A percentile compares a stretch with the other conserved stretches of the same genome.
phyloP scores from a whole-genome alignment of 164 flowering plant species.

The Tetracentron sinense region DNA sequence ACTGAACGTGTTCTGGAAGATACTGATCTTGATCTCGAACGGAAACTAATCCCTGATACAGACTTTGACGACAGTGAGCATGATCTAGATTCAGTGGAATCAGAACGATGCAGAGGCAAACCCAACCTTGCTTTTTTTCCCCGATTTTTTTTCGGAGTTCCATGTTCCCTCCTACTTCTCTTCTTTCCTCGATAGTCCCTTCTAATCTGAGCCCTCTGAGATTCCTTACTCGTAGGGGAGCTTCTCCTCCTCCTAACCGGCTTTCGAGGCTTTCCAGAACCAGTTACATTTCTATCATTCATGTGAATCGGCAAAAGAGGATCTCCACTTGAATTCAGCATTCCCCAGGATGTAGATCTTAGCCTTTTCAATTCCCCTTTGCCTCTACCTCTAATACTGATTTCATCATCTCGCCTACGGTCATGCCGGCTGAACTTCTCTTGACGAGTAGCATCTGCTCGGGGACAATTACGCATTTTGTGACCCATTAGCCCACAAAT shows the following conservation, averaged over 20 bases:
- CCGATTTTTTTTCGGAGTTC: constrained; percentile 15
- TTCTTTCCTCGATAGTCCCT: constrained; percentile 21
- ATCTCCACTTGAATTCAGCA: constrained; percentile 15
- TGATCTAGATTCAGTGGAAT: constrained; percentile 24
- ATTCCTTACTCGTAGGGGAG: constrained; percentile 10
- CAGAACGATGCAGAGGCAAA: constrained; percentile 21
- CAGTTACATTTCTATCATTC: constrained; percentile 16
- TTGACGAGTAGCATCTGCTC: constrained; percentile 13
- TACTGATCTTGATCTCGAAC: constrained; percentile 17
- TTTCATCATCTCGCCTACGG: constrained; percentile 15
- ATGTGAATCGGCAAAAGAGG: constrained; percentile 3
- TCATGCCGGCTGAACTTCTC: constrained; percentile 21
- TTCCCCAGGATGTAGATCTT: constrained; percentile 14
- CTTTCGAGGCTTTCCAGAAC: constrained; percentile 14
- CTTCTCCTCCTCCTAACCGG: constrained; percentile 7
- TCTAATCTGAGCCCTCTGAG: constrained; percentile 6
- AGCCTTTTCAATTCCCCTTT: constrained; percentile 15
- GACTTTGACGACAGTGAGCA: constrained; percentile 25
- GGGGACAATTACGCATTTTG: constrained; percentile 36
- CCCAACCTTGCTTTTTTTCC: constrained; percentile 22
- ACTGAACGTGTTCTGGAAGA: constrained; percentile 26
- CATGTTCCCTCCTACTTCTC: constrained; percentile 21
- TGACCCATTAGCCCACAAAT: constrained; percentile 42
- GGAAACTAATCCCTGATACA: constrained; percentile 6
- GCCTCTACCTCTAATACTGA: constrained; percentile 17